phyloP scores from a whole-genome alignment of 805 yeast genomes.

The Alloascoidea africana region DNA sequence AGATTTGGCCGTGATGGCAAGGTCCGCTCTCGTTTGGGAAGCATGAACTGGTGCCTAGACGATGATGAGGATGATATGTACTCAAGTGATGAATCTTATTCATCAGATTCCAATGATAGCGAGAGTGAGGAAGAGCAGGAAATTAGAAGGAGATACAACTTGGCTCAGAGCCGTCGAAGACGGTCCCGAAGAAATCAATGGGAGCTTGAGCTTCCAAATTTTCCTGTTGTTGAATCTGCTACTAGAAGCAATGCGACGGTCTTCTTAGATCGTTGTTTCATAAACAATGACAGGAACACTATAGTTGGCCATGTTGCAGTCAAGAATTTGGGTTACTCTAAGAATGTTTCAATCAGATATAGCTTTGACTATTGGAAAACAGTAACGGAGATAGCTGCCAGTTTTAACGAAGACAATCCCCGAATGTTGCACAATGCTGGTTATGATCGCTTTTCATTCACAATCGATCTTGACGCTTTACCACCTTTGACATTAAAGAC shows the following conservation, averaged over 20 bases:
- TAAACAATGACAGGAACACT: slow-evolving; percentile 40
- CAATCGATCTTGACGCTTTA: slow-evolving; percentile 24
- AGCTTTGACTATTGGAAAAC: slow-evolving; percentile 72
- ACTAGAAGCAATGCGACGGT: slow-evolving; percentile 19
- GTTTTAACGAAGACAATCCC: slow-evolving; percentile 41
- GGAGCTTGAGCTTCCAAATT: slow-evolving; percentile 17
- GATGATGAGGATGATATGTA: slow-evolving; percentile 15
- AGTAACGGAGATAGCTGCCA: slow-evolving; percentile 50
- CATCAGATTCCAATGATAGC: slow-evolving; percentile 10
- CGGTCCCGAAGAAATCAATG: slow-evolving; percentile 17
- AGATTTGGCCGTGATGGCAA: slow-evolving; percentile 18
- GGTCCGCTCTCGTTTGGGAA: slow-evolving; percentile 12
- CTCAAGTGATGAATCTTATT: slow-evolving; percentile 9
- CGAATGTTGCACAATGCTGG: too few species aligned
- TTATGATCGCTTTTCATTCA: slow-evolving; percentile 65
- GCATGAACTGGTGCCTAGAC: too few species aligned
- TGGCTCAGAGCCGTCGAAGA: slow-evolving; percentile 8
- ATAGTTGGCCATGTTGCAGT: slow-evolving; percentile 69
- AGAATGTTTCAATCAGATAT: slow-evolving; percentile 55
- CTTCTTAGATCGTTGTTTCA: slow-evolving; percentile 48
- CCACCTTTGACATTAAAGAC: slow-evolving; percentile 14
- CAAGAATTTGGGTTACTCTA: slow-evolving; percentile 54
- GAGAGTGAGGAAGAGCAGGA: slow-evolving; percentile 12
- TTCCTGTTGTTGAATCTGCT: slow-evolving; percentile 9
- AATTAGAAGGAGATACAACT: slow-evolving; percentile 8